A percentile compares a stretch with the other conserved stretches of the same genome.
Evolutionary conservation across 2,329 filamentous ascomycete genomes (phyloP).

Genomic region (Rutstroemia sp.): DNA sequence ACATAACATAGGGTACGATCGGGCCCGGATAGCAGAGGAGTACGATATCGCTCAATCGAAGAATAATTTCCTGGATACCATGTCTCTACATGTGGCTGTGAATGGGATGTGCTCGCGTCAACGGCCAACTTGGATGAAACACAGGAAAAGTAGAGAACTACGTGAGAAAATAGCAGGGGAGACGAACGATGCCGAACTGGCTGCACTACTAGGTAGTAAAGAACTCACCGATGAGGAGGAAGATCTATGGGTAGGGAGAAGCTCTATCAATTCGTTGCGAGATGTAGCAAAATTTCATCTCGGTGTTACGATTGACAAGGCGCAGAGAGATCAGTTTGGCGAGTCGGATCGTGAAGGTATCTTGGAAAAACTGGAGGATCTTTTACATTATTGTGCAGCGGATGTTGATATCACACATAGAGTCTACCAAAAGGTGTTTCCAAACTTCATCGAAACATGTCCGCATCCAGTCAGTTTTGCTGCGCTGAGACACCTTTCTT

Average conservation of each 20-base stretch:
- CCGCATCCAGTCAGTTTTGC: conserved; percentile 97
- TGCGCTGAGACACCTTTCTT: conserved; percentile 83
- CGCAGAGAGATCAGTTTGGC: conserved; percentile 77
- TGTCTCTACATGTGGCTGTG: conserved; percentile 95
- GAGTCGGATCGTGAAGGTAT: conserved; percentile 69
- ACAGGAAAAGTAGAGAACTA: conserved; percentile 81
- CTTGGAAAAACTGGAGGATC: conserved; percentile 63
- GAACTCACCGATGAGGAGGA: conserved; percentile 75
- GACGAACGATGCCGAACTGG: conserved; percentile 63
- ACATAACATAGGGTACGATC: conserved; percentile 93
- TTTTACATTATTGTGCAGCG: conserved; percentile 89
- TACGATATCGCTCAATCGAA: conserved; percentile 76
- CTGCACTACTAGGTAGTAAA: conserved; percentile 60
- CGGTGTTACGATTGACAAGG: conserved; percentile 84
- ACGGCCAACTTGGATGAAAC: conserved; percentile 93
- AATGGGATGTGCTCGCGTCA: conserved; percentile 99
- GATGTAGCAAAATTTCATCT: conserved; percentile 98
- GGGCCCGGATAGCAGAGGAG: conserved; percentile 81
- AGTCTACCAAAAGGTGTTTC: conserved; percentile 91
- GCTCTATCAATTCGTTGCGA: conserved; percentile 87
- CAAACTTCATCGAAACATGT: conserved; percentile 80
- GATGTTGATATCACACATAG: conserved; percentile 90
- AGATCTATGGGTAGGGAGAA: conserved; percentile 90
- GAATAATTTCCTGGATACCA: conserved; percentile 89
- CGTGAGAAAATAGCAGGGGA: conserved; percentile 71